Evolutionary conservation across 768 basidiomycete species (phyloP).

Genomic region (Termitomyces sp.): DNA sequence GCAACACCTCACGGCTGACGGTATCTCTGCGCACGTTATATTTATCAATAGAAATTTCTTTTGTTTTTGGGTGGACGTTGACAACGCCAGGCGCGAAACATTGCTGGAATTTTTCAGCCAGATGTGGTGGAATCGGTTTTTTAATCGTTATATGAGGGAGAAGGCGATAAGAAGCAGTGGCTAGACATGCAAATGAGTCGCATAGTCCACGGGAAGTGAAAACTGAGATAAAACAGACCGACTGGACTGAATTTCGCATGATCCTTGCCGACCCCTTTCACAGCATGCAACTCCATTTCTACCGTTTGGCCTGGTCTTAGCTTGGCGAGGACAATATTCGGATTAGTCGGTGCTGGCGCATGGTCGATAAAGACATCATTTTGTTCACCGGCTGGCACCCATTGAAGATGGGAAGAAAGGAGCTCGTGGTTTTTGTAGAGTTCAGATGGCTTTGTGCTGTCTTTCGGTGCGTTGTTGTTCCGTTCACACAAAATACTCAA

Average conservation of each 20-base stretch:
- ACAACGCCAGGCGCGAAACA: conserved; percentile 89
- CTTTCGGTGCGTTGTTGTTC: conserved; percentile 48
- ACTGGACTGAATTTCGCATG: conserved; percentile 98
- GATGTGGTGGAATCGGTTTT: conserved; percentile 72
- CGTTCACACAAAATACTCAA: conserved; percentile 65
- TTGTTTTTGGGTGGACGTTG: conserved; percentile 49
- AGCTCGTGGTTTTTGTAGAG: conserved; percentile 72
- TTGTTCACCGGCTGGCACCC: conserved; percentile 85
- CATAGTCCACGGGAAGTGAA: neutral
- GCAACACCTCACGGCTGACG: conserved; percentile 86
- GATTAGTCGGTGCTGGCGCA: conserved; percentile 63
- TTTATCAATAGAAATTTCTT: conserved; percentile 56
- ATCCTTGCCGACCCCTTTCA: conserved; percentile 90
- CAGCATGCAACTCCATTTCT: conserved; percentile 81
- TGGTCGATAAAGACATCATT: conserved; percentile 43
- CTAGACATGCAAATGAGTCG: conserved; percentile 30
- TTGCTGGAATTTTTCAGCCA: conserved; percentile 73
- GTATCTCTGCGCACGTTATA: conserved; percentile 74
- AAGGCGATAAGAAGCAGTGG: conserved; percentile 93
- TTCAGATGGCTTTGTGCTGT: conserved; percentile 46
- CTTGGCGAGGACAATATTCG: conserved; percentile 86
- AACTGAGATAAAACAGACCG: conserved; percentile 47
- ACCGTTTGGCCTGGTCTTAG: conserved; percentile 87
- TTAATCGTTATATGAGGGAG: conserved; percentile 77
- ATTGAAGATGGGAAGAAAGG: conserved; percentile 60